These are phyloP conservation scores for Chlorella variabilis DNA, from an alignment of 163 green algal species.

Conservation along the genomic window DNA sequence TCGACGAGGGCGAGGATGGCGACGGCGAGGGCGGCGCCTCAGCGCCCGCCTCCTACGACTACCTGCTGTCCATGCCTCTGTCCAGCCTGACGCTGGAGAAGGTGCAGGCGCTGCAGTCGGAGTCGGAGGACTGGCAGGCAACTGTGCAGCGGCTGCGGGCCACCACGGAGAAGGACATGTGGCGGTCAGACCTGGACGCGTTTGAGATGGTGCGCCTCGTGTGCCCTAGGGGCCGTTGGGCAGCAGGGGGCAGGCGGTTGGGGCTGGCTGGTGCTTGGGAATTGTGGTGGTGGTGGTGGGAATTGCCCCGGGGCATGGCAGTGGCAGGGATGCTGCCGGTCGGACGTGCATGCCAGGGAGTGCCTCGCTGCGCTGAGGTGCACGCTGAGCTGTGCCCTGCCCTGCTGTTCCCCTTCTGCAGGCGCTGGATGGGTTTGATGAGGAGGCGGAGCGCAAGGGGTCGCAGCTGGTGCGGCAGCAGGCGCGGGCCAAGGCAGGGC, in stretches of 20 bases:
- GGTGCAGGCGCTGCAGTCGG: conserved; percentile 68
- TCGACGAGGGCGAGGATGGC: conserved; percentile 51
- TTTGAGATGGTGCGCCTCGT: conserved; percentile 59
- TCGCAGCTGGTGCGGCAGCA: conserved; percentile 42
- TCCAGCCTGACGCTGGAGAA: conserved; percentile 95
- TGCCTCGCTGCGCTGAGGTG: no score
- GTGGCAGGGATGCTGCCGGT: no score
- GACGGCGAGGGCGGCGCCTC: conserved; percentile 46
- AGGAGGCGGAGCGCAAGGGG: conserved; percentile 47
- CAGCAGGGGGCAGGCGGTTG: no score
- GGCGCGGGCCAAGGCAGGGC: conserved; percentile 44
- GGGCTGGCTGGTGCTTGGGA: background rate
- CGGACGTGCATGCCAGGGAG: no score
- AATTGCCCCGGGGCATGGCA: conserved; percentile 4
- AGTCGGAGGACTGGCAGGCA: conserved; percentile 61
- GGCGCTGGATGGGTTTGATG: conserved; percentile 66
- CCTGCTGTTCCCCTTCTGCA: conserved; percentile 28
- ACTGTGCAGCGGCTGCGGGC: conserved; percentile 69
- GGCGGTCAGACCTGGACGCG: conserved; percentile 77
- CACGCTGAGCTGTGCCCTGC: background rate
- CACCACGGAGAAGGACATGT: conserved; percentile 80
- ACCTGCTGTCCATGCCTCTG: conserved; percentile 97
- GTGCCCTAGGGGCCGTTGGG: no score
- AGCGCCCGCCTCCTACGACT: conserved; percentile 84
- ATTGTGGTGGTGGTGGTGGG: no score